phyloP scores from a whole-genome alignment of 371 early-diverging fungal species.

The Mucor racemosus region DNA sequence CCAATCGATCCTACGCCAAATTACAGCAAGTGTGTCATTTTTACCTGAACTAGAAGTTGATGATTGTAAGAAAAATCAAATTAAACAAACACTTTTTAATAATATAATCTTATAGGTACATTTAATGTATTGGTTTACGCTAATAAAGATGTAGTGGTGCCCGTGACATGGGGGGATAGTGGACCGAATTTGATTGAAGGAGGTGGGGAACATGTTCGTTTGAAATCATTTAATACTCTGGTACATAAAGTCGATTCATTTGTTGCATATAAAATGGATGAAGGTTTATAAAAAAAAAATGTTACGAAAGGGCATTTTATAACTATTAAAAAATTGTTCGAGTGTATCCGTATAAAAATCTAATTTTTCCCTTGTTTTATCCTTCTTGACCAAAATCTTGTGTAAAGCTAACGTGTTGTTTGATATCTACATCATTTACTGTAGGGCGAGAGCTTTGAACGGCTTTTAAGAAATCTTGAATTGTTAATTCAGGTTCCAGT shows the following conservation, averaged over 20 bases:
- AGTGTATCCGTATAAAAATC: background rate
- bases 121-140: constrained; percentile 92
- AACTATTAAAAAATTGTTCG: background rate
- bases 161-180: constrained; percentile 85
- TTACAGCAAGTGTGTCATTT: constrained; percentile 87
- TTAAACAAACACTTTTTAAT: background rate
- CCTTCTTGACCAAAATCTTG: constrained; percentile 75
- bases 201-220: constrained; percentile 83
- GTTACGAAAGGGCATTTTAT: background rate
- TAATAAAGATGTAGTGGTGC: constrained; percentile 84
- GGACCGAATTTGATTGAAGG: constrained; percentile 75
- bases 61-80: constrained; percentile 63
- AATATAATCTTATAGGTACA: constrained; percentile 55
- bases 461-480: constrained; percentile 85
- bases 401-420: constrained; percentile 87
- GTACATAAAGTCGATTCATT: constrained; percentile 84
- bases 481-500: constrained; percentile 87
- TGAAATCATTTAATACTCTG: constrained; percentile 82
- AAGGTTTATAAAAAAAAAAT: constrained; percentile 22
- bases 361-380: background rate
- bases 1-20: constrained; percentile 87
- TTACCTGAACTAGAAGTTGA: constrained; percentile 83
- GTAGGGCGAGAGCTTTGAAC: constrained; percentile 79
- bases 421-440: constrained; percentile 83
- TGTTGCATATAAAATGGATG: constrained; percentile 78